Evolutionary conservation across 202 grass and related monocot species (phyloP).

Genomic region (Setaria viridis): DNA sequence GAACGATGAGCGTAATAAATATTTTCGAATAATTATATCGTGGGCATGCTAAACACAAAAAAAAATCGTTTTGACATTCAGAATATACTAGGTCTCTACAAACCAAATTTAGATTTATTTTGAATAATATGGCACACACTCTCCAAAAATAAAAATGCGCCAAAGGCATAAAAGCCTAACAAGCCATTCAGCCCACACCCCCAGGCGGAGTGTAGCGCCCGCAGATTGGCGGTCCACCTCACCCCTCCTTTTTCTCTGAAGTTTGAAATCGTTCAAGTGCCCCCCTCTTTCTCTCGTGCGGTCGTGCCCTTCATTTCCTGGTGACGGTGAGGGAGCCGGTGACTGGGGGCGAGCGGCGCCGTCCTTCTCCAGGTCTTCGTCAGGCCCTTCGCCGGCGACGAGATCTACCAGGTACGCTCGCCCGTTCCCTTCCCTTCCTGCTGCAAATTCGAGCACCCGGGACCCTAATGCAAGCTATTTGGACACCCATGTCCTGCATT

Average conservation of each 20-base stretch:
- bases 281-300: not conserved
- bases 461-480: not conserved
- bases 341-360: not conserved
- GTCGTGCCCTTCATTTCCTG: not conserved
- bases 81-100: no score
- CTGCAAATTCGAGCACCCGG: not conserved
- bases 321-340: not conserved
- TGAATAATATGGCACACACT: no score
- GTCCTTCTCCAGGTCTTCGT: slow-evolving; percentile 1
- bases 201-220: no score
- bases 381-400: slow-evolving; percentile 5
- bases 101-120: no score
- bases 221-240: not conserved
- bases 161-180: no score
- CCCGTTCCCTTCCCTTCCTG: not conserved
- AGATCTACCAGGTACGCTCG: not conserved
- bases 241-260: not conserved
- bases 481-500: not conserved
- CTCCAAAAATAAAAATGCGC: no score
- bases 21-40: no score
- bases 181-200: no score
- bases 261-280: not conserved
- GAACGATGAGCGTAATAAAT: no score
- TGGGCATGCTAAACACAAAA: no score
- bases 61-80: no score